Evolutionary conservation across 805 yeast genomes (phyloP).

Genomic region (Saccharomycopsis fibuligera): DNA sequence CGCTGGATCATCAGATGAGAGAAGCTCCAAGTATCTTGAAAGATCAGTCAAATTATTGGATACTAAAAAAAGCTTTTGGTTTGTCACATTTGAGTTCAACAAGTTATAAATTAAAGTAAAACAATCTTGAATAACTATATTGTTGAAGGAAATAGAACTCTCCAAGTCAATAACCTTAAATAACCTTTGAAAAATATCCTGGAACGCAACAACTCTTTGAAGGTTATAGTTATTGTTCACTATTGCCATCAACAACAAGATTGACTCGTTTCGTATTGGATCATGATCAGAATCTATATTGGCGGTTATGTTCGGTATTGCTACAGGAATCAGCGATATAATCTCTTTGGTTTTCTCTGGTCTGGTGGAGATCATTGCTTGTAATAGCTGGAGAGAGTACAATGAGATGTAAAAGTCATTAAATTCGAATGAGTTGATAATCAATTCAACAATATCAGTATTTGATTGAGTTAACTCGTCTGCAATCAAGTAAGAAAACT

Average conservation of each 20-base stretch:
- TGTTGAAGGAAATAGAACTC: constrained; percentile 80
- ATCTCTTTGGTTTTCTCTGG: constrained; percentile 67
- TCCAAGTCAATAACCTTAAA: constrained; percentile 79
- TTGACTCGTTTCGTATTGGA: constrained; percentile 84
- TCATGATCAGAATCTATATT: constrained; percentile 63
- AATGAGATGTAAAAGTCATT: constrained; percentile 72
- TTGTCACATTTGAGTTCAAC: constrained; percentile 76
- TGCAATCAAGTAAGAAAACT: constrained; percentile 89
- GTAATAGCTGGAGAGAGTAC: constrained; percentile 78
- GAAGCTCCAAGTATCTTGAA: constrained; percentile 10
- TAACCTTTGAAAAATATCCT: constrained; percentile 78
- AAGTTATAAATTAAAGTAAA: constrained; percentile 67
- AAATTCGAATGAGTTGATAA: constrained; percentile 45
- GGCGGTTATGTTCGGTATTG: constrained; percentile 67
- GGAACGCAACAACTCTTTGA: constrained; percentile 91
- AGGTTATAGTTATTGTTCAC: constrained; percentile 78
- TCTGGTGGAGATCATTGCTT: constrained; percentile 75
- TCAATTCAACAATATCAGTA: constrained; percentile 37
- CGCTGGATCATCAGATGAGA: neutral
- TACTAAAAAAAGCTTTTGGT: constrained; percentile 83
- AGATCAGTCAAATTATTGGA: constrained; percentile 42
- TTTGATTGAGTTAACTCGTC: constrained; percentile 75
- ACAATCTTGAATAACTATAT: constrained; percentile 87
- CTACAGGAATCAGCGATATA: constrained; percentile 66
- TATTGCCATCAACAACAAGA: constrained; percentile 74